phyloP scores from a whole-genome alignment of 2,329 filamentous ascomycete species.

The Metarhizium brunneum region DNA sequence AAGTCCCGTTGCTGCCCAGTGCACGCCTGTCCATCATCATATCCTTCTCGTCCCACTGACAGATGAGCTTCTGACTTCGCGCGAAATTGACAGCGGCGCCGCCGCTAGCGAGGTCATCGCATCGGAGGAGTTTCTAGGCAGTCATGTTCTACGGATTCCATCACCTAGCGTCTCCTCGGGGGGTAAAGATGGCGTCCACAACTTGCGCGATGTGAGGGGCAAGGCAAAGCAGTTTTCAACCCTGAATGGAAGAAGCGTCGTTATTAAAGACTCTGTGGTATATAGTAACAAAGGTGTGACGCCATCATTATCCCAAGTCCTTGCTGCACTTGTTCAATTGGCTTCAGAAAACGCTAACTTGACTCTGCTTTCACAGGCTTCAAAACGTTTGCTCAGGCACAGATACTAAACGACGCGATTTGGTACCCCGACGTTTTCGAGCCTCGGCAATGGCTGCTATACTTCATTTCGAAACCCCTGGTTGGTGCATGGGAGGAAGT shows the following conservation, averaged over 20 bases:
- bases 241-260: constrained; percentile 82
- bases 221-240: constrained; percentile 95
- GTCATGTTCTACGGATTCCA: constrained; percentile 88
- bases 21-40: constrained; percentile 83
- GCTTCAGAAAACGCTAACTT: constrained; percentile 10
- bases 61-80: constrained; percentile 78
- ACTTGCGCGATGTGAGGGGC: constrained; percentile 74
- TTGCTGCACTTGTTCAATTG: not conserved
- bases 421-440: constrained; percentile 89
- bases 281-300: constrained; percentile 87
- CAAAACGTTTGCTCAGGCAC: constrained; percentile 82
- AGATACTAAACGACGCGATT: constrained; percentile 71
- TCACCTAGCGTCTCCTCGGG: constrained; percentile 37
- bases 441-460: constrained; percentile 88
- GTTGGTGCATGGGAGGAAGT: constrained; percentile 74
- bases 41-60: constrained; percentile 89
- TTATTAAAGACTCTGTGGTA: constrained; percentile 85
- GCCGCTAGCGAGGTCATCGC: constrained; percentile 71
- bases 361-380: constrained; percentile 52
- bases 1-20: constrained; percentile 86
- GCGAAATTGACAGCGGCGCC: constrained; percentile 76
- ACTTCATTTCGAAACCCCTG: constrained; percentile 87
- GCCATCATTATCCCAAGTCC: not conserved
- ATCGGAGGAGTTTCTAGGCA: constrained; percentile 90
- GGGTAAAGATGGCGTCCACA: constrained; percentile 48